Base-by-base conservation (phyloP, 2,329 filamentous ascomycete species). In the Botrytis byssoidea region DNA sequence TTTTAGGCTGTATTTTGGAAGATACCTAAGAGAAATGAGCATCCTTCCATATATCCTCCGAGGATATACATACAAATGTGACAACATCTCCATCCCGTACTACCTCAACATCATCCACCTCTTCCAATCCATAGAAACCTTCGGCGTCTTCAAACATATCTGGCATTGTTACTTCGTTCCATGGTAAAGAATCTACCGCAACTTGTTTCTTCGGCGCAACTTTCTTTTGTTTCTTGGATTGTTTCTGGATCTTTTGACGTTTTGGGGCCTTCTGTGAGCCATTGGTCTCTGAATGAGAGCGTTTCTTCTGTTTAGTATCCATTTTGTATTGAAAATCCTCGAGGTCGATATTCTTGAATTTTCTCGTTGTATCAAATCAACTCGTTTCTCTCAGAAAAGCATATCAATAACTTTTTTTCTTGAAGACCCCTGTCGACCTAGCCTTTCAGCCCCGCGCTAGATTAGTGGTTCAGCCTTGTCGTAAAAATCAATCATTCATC, bases 61-160 rank as follows among this genome's bases (percentile, higher is more conserved):
- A 37, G 68, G 81, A 6, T 29, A 22, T 59, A 57, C 83, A 73
- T 78, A 91, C 83, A 82, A 91, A 91, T 79, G 87, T 85, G 42
- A 91, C 82, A 9, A 84, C 86, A 70, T 86, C 83, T 12, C 89
- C 90, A 44, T 91, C 86, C 75, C 87, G 89, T 60, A 97, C 85
- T n/a, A 99, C 87, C 44, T 97, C 93, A 1, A 99, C 93, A 70
- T 93, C 94, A 25, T 97, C 93, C 65, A 98, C 91, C 79, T 98
- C 95, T 79, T 99, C 94, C 2, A 99, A 84, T 0, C 93, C 94
- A 79, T 91, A 97, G 82, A 99, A 98, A 0, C 96, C 96, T 76
- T 97, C 94, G n/a, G 93, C 93, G 83, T 98, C 93, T 64, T 95
- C 90, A 78, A 95, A 86, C 80, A 92, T 90, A 80, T 95, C 92